phyloP scores from a whole-genome alignment of 169 alveolate species.

The Cyclospora cayetanensis region DNA sequence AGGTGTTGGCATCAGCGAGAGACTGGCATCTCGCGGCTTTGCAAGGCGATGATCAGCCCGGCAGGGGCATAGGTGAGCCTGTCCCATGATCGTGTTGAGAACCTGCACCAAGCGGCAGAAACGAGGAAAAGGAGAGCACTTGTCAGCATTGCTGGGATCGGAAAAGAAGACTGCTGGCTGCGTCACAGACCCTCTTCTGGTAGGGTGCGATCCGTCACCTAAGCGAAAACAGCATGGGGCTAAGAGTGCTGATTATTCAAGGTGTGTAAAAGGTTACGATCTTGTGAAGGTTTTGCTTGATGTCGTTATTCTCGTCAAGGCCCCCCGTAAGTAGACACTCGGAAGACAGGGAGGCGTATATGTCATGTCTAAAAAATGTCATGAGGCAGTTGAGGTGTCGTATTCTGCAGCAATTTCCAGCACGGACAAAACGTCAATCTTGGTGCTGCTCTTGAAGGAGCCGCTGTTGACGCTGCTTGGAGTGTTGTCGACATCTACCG shows the following conservation, averaged over 20 bases:
- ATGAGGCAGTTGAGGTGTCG: constrained; percentile 19
- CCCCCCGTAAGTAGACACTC: constrained; percentile 24
- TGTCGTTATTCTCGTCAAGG: background rate
- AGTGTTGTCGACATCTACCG: too few species aligned
- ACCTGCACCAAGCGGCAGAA: background rate
- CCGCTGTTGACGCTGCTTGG: constrained; percentile 16
- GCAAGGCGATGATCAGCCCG: constrained; percentile 57
- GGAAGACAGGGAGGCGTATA: constrained; percentile 21
- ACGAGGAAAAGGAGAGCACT: too few species aligned
- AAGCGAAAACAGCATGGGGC: too few species aligned
- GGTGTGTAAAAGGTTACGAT: background rate
- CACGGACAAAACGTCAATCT: background rate
- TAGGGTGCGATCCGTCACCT: too few species aligned
- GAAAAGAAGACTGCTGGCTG: too few species aligned
- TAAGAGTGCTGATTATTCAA: background rate
- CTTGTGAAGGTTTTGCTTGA: background rate
- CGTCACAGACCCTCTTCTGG: too few species aligned
- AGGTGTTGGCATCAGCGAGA: constrained; percentile 58
- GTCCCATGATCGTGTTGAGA: constrained; percentile 47
- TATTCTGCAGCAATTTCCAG: background rate
- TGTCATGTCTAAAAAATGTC: constrained; percentile 52
- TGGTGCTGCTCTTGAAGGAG: background rate
- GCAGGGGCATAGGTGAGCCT: constrained; percentile 57
- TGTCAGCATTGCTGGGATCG: too few species aligned
- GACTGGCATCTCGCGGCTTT: constrained; percentile 43